Evolutionary conservation across 768 basidiomycete species (phyloP).

Genomic region (Naganishia antarctica): DNA sequence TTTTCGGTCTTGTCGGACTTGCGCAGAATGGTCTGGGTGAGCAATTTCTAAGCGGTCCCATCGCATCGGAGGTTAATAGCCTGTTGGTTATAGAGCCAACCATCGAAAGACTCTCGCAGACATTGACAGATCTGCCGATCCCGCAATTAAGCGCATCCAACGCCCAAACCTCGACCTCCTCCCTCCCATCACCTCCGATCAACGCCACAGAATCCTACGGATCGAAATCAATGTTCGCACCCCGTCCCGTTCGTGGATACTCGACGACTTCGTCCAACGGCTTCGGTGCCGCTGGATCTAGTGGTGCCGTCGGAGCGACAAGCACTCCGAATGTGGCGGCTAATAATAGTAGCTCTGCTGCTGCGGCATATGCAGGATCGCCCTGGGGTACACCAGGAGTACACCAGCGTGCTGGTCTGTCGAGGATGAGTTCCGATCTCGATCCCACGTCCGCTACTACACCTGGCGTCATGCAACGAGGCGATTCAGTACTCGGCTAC

Average conservation of each 20-base stretch:
- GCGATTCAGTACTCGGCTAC: constrained; percentile 3
- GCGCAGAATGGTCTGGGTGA: constrained; percentile 72
- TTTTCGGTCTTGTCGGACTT: constrained; percentile 77
- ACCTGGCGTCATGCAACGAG: background rate
- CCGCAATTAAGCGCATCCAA: constrained; percentile 8
- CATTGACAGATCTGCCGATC: constrained; percentile 1
- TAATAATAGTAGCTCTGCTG: constrained; percentile 1
- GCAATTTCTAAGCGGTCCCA: constrained; percentile 23
- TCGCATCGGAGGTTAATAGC: background rate
- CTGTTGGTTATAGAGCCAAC: background rate
- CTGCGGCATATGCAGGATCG: constrained; percentile 3
- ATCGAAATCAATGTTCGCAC: constrained; percentile 2
- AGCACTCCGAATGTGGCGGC: constrained; percentile 1
- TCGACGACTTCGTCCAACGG: constrained; percentile 25
- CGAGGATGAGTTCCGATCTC: constrained; percentile 12
- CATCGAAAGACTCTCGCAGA: constrained; percentile 17
- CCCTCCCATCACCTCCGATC: background rate
- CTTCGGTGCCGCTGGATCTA: constrained; percentile 10
- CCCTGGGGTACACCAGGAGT: constrained; percentile 17
- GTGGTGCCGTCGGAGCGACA: too few species aligned
- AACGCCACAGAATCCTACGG: constrained; percentile 17
- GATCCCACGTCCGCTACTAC: background rate
- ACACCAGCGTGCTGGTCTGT: background rate
- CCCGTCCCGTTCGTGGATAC: constrained; percentile 15
- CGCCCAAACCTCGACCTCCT: background rate